phyloP scores from a whole-genome alignment of 306 rosid genomes.

The Glycine soja region DNA sequence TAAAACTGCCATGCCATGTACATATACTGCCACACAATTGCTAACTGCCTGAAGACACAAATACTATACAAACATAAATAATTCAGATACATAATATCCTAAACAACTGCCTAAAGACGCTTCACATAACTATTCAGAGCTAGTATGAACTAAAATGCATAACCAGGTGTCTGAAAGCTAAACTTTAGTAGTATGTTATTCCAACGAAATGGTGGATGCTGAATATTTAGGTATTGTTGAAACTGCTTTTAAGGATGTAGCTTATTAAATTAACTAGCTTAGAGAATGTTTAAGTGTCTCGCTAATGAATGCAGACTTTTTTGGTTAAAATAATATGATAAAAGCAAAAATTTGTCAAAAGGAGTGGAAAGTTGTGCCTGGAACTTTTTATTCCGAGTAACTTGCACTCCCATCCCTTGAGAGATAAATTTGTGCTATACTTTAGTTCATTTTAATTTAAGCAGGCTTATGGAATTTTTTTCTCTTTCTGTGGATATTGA shows the following conservation, averaged over 20 bases:
- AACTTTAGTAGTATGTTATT: conserved; percentile 18
- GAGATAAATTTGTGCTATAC: background rate
- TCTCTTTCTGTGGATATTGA: background rate
- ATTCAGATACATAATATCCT: too few relatives aligned
- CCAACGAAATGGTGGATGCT: conserved; percentile 1
- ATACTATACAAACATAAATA: too few relatives aligned
- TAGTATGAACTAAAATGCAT: conserved; percentile 7
- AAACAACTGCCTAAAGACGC: background rate
- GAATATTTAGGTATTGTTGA: conserved; percentile 20
- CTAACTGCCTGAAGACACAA: too few relatives aligned
- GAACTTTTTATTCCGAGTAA: background rate
- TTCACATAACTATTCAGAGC: background rate
- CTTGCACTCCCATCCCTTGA: background rate
- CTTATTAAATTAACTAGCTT: conserved; percentile 21
- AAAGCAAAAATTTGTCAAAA: background rate
- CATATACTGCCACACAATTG: background rate
- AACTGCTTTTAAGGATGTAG: background rate
- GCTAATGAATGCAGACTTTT: background rate
- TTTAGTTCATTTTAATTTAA: background rate
- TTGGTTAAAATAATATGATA: too few relatives aligned
- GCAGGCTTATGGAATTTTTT: background rate
- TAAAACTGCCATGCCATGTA: background rate
- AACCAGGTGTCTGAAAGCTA: background rate
- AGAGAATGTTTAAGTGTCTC: background rate
- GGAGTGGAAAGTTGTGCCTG: background rate